Base-by-base conservation (phyloP, 306 rosid genomes). In the Sicyos baderoa region DNA sequence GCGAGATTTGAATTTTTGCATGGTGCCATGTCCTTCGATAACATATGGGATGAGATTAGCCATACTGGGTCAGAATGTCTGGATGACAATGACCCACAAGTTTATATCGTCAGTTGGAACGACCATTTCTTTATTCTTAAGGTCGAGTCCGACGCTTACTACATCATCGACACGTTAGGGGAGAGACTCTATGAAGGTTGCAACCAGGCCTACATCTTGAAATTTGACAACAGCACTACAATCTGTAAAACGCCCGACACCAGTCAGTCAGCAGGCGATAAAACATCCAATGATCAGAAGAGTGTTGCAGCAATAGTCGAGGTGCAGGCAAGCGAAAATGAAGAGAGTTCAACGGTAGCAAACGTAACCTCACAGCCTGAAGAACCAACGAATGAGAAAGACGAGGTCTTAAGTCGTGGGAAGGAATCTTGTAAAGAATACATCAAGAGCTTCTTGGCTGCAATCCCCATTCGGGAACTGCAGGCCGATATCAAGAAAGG, bases 131-230 rank as follows among this genome's bases (percentile, higher is more conserved):
- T 94, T 87, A 80, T 94, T 77, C 99, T 94, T 56, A 94, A 88
- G 86, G 90, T 90, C 45, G 99, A 94, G 76, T 67, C 84, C 0
- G 97, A 94, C 40, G 90, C 97, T 56, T 94, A 86, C 78, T 90
- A 73, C 82, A 90, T 94, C 71, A 86, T 94, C 10, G 99, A 94
- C 79, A 94, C 99, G 0, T 77, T 94, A 58, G 99, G 99, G 44
- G 99, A 94, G 87, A 85, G 99, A 84, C 92, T 94, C 18, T 94
- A 85, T 13, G 99, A 94, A 78, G 99, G 99, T 63, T 94, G 99
- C 76, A 75, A 81, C 79, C 99, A 88, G 71, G 99, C 99, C 70
- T 94, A 84, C 73, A 78, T 94, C 74, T 86, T 94, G 81, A 94
- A 88, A 84, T 94, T 94, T 13, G 92, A 94, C 77, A 53, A 77